Conservation (phyloP, 345 rosid genomes). For the Lepidium sativum region DNA sequence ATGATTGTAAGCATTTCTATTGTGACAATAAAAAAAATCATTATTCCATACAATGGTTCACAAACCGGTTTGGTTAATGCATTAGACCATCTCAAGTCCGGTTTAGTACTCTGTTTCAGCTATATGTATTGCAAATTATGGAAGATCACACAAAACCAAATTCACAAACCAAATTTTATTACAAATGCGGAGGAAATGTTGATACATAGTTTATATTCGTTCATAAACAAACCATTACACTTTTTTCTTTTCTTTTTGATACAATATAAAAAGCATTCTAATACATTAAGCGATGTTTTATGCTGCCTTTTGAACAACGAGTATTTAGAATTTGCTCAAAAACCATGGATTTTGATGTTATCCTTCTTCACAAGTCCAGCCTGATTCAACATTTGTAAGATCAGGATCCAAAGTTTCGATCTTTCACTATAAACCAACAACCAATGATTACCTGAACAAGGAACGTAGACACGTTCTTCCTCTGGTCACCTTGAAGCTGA, state of each 20-base stretch:
- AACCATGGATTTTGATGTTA: slow-evolving; percentile 75
- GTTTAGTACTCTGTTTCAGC: neutral
- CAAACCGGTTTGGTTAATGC: neutral
- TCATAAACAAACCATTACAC: neutral
- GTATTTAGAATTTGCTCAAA: slow-evolving; percentile 25
- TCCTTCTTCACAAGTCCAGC: slow-evolving; percentile 85
- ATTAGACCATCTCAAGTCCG: neutral
- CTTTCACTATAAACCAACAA: neutral
- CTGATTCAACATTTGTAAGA: slow-evolving; percentile 29
- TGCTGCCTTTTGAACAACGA: slow-evolving; percentile 1
- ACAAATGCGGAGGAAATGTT: neutral
- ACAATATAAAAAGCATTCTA: slow-evolving; percentile 5
- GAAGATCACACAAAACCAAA: neutral
- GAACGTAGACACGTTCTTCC: slow-evolving; percentile 73
- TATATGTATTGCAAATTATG: neutral
- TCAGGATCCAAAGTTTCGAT: neutral
- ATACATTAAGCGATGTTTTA: slow-evolving; percentile 3
- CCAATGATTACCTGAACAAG: slow-evolving; percentile 46
- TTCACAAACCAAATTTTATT: slow-evolving; percentile 4
- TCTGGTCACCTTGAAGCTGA: slow-evolving; percentile 83
- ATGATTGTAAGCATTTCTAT: no score
- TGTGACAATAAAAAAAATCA: no score
- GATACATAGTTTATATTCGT: neutral
- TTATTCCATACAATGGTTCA: neutral
- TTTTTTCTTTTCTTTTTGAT: neutral